Evolutionary conservation across 441 rosid genomes (phyloP).

Genomic region (Iberis amara): DNA sequence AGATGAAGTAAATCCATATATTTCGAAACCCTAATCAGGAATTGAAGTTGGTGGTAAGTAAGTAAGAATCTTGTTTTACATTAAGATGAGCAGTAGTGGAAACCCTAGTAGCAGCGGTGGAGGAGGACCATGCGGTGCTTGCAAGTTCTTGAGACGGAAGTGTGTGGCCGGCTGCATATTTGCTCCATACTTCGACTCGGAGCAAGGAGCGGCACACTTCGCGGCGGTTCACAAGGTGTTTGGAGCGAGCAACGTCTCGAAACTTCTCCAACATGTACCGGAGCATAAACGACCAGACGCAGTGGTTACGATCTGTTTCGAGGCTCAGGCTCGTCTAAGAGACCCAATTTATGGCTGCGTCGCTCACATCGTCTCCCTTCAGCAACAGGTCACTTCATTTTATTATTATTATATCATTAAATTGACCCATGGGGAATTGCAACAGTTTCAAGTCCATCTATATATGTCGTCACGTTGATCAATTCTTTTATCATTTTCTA

Average conservation of each 20-base stretch:
- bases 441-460: constrained; percentile 20
- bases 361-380: constrained; percentile 83
- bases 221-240: constrained; percentile 93
- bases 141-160: constrained; percentile 85
- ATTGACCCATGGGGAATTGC: constrained; percentile 5
- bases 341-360: constrained; percentile 93
- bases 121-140: constrained; percentile 86
- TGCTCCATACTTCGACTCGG: constrained; percentile 81
- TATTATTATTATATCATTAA: not conserved
- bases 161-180: constrained; percentile 80
- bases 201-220: constrained; percentile 89
- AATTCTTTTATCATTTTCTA: constrained; percentile 12
- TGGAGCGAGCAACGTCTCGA: constrained; percentile 89
- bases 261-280: constrained; percentile 67
- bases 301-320: constrained; percentile 74
- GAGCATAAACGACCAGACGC: constrained; percentile 71
- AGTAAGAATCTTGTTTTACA: too few species aligned
- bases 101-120: constrained; percentile 43
- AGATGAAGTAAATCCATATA: not conserved
- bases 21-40: constrained; percentile 21
- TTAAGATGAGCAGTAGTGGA: constrained; percentile 32
- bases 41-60: not conserved
- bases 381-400: constrained; percentile 61
- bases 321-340: constrained; percentile 82
- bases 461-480: constrained; percentile 19